Base-by-base conservation (phyloP, 441 rosid species). In the Eruca vesicaria region DNA sequence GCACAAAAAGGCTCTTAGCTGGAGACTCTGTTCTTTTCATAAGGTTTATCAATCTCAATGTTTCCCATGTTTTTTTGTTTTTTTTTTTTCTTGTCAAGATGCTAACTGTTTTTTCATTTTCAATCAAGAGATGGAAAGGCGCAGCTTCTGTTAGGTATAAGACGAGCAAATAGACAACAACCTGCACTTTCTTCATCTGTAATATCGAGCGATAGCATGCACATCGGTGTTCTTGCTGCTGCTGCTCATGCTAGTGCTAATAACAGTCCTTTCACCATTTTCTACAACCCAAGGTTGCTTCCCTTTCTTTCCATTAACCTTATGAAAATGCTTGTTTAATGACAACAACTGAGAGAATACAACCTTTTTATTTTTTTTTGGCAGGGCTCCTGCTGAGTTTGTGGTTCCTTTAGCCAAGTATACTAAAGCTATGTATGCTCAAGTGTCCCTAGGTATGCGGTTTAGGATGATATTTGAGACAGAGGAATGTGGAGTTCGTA, bases 381-480 rank as follows among this genome's bases (percentile, higher is more conserved):
- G 74, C 75, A 94, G 98, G 90, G 92, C 97, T 76, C 97, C 96
- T 68, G 79, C 95, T 16, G 99, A 93, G 81, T 95, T 95, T 88
- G 99, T 95, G 81, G 83, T 95, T 79, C 96, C 99, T 61, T 87
- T 95, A 79, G 92, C 97, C 78, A 95, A 93, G 86, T 95, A 87
- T 79, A 85, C 83, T 56, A 95, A 95, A 80, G 93, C 96, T 9
- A 82, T 89, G 90, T 91, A 86, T 63, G 86, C 91, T 35, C 98
- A 95, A 82, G 92, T 89, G 48, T 95, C 98, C 19, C 90, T 87
- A 14, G 98, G 97, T 69, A 89, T 95, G 97, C 86, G 99, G 65
- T 90, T 93, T 80, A 82, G 98, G 83, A 93, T 93, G 99, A 86
- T 95, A 96, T 93, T 95, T 31, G 98, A 94, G 83, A 94, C 96